Percentiles rank a stretch among this genome's conserved stretches.
These are phyloP conservation scores for Nematocida sp. DNA, from an alignment of 371 early-diverging fungal species.

Conservation along the genomic window DNA sequence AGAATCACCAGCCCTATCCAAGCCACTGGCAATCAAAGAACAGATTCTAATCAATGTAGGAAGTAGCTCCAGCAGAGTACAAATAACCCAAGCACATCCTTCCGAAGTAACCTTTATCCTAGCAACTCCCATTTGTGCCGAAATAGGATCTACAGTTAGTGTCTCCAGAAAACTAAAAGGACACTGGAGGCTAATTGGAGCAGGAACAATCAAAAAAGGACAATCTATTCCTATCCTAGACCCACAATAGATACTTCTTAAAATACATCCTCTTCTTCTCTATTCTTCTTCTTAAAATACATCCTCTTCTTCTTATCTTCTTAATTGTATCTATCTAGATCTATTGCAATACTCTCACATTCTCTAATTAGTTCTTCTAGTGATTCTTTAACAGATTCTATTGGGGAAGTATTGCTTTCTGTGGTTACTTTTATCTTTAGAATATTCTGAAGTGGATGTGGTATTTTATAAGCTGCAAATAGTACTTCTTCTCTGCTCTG, in stretches of 20 bases:
- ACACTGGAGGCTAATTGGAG: slow-evolving; percentile 74
- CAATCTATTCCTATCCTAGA: slow-evolving; percentile 25
- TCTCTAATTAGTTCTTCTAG: slow-evolving; percentile 16
- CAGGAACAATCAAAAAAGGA: slow-evolving; percentile 47
- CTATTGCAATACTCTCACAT: slow-evolving; percentile 9
- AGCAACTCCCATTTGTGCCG: slow-evolving; percentile 88
- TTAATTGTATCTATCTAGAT: not conserved
- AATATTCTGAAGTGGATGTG: slow-evolving; percentile 81
- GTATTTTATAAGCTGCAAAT: slow-evolving; percentile 89
- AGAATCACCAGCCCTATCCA: slow-evolving; percentile 70
- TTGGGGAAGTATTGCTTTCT: not conserved
- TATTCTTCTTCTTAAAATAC: not conserved
- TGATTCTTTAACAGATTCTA: slow-evolving; percentile 19
- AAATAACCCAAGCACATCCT: slow-evolving; percentile 77
- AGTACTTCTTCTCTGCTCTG: slow-evolving; percentile 55
- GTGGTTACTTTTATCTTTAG: slow-evolving; percentile 43
- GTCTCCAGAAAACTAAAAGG: slow-evolving; percentile 90
- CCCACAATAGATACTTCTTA: not conserved
- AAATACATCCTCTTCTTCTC: not conserved
- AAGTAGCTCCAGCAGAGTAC: slow-evolving; percentile 90
- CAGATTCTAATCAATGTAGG: slow-evolving; percentile 94
- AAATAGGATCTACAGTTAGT: slow-evolving; percentile 91
- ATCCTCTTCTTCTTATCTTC: not conserved
- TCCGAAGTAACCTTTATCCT: slow-evolving; percentile 78
- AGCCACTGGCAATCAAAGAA: slow-evolving; percentile 69